Evolutionary conservation across 2,329 filamentous ascomycete genomes (phyloP).

Genomic region (Exserohilum turcica): DNA sequence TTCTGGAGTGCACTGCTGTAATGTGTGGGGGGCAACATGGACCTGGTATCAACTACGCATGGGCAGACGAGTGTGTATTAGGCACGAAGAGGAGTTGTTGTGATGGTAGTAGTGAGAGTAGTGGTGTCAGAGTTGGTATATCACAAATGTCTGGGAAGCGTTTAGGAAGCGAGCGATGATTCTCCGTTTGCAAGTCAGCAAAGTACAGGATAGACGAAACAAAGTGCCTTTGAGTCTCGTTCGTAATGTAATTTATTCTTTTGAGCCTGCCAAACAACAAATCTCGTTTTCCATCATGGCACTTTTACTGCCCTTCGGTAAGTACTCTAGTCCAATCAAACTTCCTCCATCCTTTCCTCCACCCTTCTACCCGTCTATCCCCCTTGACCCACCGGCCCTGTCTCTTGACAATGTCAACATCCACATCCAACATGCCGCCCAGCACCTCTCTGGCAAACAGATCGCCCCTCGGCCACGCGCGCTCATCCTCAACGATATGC

Average conservation of each 20-base stretch:
- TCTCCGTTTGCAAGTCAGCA: constrained; percentile 4
- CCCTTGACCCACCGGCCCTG: constrained; percentile 83
- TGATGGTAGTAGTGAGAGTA: background rate
- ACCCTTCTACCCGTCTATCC: constrained; percentile 72
- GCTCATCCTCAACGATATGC: constrained; percentile 86
- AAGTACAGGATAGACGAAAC: constrained; percentile 17
- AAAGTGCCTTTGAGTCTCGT: background rate
- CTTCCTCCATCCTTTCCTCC: constrained; percentile 84
- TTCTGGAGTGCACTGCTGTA: constrained; percentile 4
- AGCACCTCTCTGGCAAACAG: constrained; percentile 90
- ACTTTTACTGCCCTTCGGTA: constrained; percentile 53
- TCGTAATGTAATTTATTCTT: background rate
- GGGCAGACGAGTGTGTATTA: background rate
- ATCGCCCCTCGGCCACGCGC: constrained; percentile 87
- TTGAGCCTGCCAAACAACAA: background rate
- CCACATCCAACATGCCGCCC: constrained; percentile 87
- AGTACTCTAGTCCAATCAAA: constrained; percentile 84
- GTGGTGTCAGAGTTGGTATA: background rate
- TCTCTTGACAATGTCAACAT: constrained; percentile 81
- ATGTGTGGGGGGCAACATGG: background rate
- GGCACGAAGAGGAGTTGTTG: background rate
- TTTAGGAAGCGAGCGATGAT: constrained; percentile 1
- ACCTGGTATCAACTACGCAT: constrained; percentile 2
- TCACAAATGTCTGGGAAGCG: constrained; percentile 2
- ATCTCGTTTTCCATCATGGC: no score